These are phyloP conservation scores for Knufia petricola DNA, from an alignment of 2,329 filamentous ascomycete genomes.

Conservation along the genomic window DNA sequence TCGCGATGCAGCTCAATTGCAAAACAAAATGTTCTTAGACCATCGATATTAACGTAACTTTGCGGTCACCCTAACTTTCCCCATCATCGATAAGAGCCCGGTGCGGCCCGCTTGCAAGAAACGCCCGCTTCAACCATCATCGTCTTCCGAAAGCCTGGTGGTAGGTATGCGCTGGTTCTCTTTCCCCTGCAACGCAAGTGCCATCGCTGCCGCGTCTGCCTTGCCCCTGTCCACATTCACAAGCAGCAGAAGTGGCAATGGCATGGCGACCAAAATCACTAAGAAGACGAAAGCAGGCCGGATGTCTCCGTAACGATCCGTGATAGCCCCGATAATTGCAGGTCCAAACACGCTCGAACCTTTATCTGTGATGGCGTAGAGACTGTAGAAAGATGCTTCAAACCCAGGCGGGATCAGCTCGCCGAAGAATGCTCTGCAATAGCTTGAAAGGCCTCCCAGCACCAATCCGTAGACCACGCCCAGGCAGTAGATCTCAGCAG, in stretches of 20 bases:
- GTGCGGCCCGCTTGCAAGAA: too few relatives aligned
- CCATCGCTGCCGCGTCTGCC: constrained; percentile 56
- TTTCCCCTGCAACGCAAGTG: constrained; percentile 38
- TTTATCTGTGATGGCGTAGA: constrained; percentile 97
- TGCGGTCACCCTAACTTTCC: too few relatives aligned
- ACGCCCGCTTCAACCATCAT: constrained; percentile 13
- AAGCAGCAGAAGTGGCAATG: constrained; percentile 72
- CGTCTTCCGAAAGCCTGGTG: constrained; percentile 18
- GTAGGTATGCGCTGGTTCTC: constrained; percentile 12
- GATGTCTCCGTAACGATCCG: constrained; percentile 71
- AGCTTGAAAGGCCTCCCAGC: constrained; percentile 81
- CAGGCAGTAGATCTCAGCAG: constrained; percentile 94
- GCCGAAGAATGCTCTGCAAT: constrained; percentile 85
- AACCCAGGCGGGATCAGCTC: constrained; percentile 90
- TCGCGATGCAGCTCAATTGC: too few relatives aligned
- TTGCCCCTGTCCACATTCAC: constrained; percentile 76
- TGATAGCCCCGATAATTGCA: constrained; percentile 85
- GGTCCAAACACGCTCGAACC: constrained; percentile 89
- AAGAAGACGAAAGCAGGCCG: constrained; percentile 88
- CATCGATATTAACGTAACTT: too few relatives aligned
- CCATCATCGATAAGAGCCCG: too few relatives aligned
- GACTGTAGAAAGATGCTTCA: constrained; percentile 89
- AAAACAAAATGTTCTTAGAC: too few relatives aligned
- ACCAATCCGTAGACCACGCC: constrained; percentile 88
- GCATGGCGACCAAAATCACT: constrained; percentile 70